phyloP scores from a whole-genome alignment of 805 yeast species.

The Clavispora fructus region DNA sequence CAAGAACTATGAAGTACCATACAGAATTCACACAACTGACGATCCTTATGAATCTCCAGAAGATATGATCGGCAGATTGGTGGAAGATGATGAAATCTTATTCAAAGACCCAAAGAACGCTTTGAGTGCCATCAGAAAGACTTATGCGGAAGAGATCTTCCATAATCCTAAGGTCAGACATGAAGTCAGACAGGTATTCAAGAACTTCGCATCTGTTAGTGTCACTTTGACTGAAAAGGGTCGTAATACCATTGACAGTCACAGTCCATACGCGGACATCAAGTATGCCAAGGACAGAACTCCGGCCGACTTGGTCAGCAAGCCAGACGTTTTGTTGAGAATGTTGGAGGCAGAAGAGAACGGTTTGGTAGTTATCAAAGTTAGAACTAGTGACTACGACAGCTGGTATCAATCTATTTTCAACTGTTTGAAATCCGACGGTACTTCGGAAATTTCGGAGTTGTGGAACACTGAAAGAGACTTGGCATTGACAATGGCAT shows the following conservation, averaged over 20 bases:
- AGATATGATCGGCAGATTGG: constrained; percentile 46
- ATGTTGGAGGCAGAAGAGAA: constrained; percentile 88
- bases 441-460: constrained; percentile 66
- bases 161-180: constrained; percentile 77
- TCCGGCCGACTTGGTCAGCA: constrained; percentile 62
- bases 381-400: constrained; percentile 44
- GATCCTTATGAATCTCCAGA: constrained; percentile 61
- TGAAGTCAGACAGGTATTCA: constrained; percentile 59
- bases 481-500: constrained; percentile 58
- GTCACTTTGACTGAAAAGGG: constrained; percentile 76
- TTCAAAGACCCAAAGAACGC: constrained; percentile 60
- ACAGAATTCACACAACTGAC: constrained; percentile 64
- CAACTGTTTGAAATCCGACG: constrained; percentile 65
- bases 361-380: constrained; percentile 64
- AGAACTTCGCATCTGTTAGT: constrained; percentile 61
- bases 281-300: constrained; percentile 84
- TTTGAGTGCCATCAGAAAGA: constrained; percentile 64
- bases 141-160: constrained; percentile 72
- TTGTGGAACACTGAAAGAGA: constrained; percentile 81
- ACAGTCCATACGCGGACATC: constrained; percentile 80
- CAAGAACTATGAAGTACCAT: constrained; percentile 37
- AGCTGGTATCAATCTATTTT: constrained; percentile 38
- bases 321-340: constrained; percentile 79
- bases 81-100: constrained; percentile 43
- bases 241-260: constrained; percentile 63